A percentile compares a stretch with the other conserved stretches of the same genome.
phyloP scores from a whole-genome alignment of 345 rosid genomes.

The Rhizophora apiculata region DNA sequence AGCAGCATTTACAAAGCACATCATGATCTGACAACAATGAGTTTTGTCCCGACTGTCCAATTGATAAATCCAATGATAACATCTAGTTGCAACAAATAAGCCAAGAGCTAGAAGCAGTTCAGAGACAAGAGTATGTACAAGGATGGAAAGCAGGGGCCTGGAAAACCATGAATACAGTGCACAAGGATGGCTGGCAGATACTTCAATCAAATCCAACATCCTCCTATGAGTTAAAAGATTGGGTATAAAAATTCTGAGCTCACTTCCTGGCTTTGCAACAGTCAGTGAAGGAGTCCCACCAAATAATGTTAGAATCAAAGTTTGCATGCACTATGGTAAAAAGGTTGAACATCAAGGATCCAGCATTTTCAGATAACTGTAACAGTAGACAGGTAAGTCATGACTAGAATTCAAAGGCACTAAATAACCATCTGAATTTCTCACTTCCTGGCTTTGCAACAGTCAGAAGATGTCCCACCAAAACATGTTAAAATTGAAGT shows the following conservation, averaged over 20 bases:
- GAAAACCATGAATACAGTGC: slow-evolving; percentile 10
- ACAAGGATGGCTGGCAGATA: slow-evolving; percentile 1
- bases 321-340: slow-evolving; percentile 7
- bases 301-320: not conserved
- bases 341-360: slow-evolving; percentile 8
- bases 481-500: not conserved
- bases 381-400: slow-evolving; percentile 17
- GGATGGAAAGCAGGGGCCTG: slow-evolving; percentile 20
- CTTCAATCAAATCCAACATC: slow-evolving; percentile 19
- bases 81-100: slow-evolving; percentile 9
- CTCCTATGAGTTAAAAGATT: not conserved
- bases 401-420: slow-evolving; percentile 11
- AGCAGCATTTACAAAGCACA: slow-evolving; percentile 5
- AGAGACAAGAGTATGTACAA: slow-evolving; percentile 3
- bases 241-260: slow-evolving; percentile 1
- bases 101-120: slow-evolving; percentile 15
- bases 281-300: slow-evolving; percentile 7
- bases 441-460: not conserved
- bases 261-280: not conserved
- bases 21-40: slow-evolving; percentile 3
- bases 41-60: slow-evolving; percentile 10
- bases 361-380: slow-evolving; percentile 8
- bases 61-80: slow-evolving; percentile 10
- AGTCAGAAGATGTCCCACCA: not conserved
- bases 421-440: slow-evolving; percentile 9